phyloP scores from a whole-genome alignment of 2,329 filamentous ascomycete genomes.

The Colletotrichum euphorbiae region DNA sequence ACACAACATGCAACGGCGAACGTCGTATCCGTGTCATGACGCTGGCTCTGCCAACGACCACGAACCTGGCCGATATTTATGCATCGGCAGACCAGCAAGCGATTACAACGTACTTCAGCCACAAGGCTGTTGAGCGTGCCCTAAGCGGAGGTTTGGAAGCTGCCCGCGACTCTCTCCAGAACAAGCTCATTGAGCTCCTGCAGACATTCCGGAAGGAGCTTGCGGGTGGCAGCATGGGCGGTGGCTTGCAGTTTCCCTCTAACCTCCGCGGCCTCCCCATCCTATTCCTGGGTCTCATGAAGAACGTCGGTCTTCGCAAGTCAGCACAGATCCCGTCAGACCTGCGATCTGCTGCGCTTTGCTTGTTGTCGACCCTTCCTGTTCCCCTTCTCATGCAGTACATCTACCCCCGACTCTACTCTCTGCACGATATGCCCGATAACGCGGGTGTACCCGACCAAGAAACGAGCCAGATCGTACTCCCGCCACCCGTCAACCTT shows the following conservation, averaged over 20 bases:
- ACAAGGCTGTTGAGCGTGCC: constrained; percentile 95
- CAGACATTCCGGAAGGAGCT: constrained; percentile 98
- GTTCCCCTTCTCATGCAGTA: constrained; percentile 92
- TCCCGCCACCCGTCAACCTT: constrained; percentile 87
- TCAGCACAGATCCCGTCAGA: constrained; percentile 95
- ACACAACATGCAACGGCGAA: constrained; percentile 98
- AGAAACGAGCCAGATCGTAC: constrained; percentile 86
- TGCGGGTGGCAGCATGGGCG: constrained; percentile 94
- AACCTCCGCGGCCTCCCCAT: constrained; percentile 91
- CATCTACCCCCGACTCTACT: constrained; percentile 88
- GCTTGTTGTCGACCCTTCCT: constrained; percentile 92
- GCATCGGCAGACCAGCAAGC: constrained; percentile 95
- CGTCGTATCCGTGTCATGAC: constrained; percentile 95
- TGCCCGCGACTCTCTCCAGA: constrained; percentile 89
- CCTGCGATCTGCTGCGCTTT: constrained; percentile 91
- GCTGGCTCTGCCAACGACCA: constrained; percentile 90
- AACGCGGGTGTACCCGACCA: constrained; percentile 87
- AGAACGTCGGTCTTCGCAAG: constrained; percentile 93
- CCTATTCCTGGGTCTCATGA: constrained; percentile 93
- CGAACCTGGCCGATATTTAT: constrained; percentile 90
- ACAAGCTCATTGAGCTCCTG: constrained; percentile 91
- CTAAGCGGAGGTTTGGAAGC: constrained; percentile 89
- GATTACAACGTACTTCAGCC: constrained; percentile 92
- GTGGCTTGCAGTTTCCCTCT: constrained; percentile 91
- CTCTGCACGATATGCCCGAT: constrained; percentile 95